Base-by-base conservation (phyloP, 495 filamentous ascomycete genomes). In the Beverwykella pulmonaria region DNA sequence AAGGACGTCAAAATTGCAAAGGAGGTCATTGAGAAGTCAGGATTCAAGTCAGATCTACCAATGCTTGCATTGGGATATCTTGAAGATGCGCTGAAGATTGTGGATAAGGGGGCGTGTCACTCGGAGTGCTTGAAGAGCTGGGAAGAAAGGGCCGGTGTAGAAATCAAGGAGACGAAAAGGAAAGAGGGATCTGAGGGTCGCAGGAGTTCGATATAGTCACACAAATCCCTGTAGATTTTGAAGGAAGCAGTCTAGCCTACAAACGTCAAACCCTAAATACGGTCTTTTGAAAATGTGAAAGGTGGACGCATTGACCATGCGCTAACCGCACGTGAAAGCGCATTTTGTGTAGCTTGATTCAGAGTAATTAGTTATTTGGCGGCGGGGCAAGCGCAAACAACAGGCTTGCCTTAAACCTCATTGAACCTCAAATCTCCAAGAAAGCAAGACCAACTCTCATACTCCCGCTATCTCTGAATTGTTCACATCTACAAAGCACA, bases 1-100 rank as follows among this genome's bases (percentile, higher is more conserved):
- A 75, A 74, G 41, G 74, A 74, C 59, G 58, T 75, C 17, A 69
- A 68, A 41, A 75, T 75, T 47, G 69, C 74, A 12, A 68, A 70
- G 39, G 72, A 74, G 26, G 69, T 74, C 39, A 73, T 74, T 56
- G 67, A 74, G 63, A 50, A 61, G 22, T 72, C 63, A 34, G 61
- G 62, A 1, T 70, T 72, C 41, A 44, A 68, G 25, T 70, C 59
- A 1, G 69, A 74, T 22, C 53, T 74, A 2, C 71, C 71, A n/a
- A 34, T 8, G 2, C 49, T 73, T 41, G 53, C 60, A 14, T 53
- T 68, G 53, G 44, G 36, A 20, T 68, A 68, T 50, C 46, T 68
- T 4, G 59, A 68, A 15, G 61, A 75, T n/a, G 63, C 68, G 14
- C 10, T 73, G 61, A 48, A 67, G 52, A 20, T 63, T 6, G 71